phyloP scores from a whole-genome alignment of 2,329 filamentous ascomycete genomes.

The Aspergillus oerlinghausenensis region DNA sequence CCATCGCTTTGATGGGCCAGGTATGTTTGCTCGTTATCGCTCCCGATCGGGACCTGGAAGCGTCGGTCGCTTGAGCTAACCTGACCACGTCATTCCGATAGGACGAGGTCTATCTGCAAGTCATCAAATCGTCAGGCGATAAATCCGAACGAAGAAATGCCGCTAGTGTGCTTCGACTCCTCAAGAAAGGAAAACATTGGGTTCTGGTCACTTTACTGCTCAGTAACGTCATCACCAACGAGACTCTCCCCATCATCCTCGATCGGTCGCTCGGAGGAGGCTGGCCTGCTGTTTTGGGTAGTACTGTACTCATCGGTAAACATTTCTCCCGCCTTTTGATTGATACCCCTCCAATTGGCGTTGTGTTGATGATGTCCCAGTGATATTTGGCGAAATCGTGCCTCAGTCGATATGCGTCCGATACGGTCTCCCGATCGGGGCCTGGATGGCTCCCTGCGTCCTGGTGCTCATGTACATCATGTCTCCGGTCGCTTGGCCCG shows the following conservation, averaged over 20 bases:
- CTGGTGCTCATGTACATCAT: conserved; percentile 87
- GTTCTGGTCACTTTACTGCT: conserved; percentile 89
- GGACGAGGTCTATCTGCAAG: conserved; percentile 96
- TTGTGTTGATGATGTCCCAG: conserved; percentile 43
- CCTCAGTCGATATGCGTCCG: conserved; percentile 95
- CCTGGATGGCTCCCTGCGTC: conserved; percentile 86
- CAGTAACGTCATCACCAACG: conserved; percentile 97
- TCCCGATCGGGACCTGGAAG: too few species aligned
- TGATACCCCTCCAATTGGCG: neutral
- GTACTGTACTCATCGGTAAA: conserved; percentile 86
- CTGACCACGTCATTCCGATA: conserved; percentile 36
- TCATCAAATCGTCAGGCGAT: conserved; percentile 79
- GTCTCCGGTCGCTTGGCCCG: conserved; percentile 86
- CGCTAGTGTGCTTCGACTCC: conserved; percentile 68
- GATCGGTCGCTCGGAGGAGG: conserved; percentile 91
- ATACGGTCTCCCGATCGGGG: conserved; percentile 90
- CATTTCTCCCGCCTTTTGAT: neutral
- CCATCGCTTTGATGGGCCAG: conserved; percentile 62
- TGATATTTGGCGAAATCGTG: conserved; percentile 96
- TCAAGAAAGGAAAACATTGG: conserved; percentile 94
- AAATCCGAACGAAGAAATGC: conserved; percentile 85
- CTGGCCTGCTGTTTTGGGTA: conserved; percentile 88
- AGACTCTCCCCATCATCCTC: conserved; percentile 89
- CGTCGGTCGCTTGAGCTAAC: neutral
- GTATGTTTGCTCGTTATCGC: conserved; percentile 20